phyloP scores from a whole-genome alignment of 306 rosid species.

The Fragaria ananassa region DNA sequence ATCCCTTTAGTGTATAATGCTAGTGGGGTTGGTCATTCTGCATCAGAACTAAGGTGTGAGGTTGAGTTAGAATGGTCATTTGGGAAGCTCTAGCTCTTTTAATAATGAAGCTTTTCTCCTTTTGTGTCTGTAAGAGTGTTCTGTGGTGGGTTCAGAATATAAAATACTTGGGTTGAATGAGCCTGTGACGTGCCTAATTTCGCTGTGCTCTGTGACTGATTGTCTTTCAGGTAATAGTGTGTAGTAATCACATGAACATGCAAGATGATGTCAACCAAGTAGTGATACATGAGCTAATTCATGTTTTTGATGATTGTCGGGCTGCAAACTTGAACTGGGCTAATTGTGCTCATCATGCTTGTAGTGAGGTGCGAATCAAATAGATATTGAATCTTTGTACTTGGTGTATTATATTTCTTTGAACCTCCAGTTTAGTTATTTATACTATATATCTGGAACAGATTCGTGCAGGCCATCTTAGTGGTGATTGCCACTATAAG shows the following conservation, averaged over 20 bases:
- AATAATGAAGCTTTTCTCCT: not conserved
- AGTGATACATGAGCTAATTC: slow-evolving; percentile 81
- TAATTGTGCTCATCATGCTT: slow-evolving; percentile 93
- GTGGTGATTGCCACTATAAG: slow-evolving; percentile 93
- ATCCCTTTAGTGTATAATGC: not conserved
- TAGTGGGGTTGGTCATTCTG: not conserved
- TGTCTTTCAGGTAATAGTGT: slow-evolving; percentile 56
- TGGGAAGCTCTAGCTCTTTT: not conserved
- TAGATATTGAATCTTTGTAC: not conserved
- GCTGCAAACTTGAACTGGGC: slow-evolving; percentile 77
- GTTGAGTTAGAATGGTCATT: not conserved
- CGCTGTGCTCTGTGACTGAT: slow-evolving; percentile 16
- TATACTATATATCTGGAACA: slow-evolving; percentile 23
- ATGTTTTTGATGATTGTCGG: slow-evolving; percentile 81
- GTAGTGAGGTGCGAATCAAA: slow-evolving; percentile 62
- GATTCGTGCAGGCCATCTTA: slow-evolving; percentile 89
- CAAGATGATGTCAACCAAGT: slow-evolving; percentile 87
- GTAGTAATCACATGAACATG: slow-evolving; percentile 49
- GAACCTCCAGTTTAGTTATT: not conserved
- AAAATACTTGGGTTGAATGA: not conserved
- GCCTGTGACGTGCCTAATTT: not conserved
- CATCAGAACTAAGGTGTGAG: not conserved
- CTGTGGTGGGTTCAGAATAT: not conserved
- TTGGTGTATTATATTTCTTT: slow-evolving; percentile 9
- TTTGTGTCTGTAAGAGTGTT: not conserved